These are phyloP conservation scores for Inga leiocalycina DNA, from an alignment of 306 rosid genomes.

Conservation along the genomic window DNA sequence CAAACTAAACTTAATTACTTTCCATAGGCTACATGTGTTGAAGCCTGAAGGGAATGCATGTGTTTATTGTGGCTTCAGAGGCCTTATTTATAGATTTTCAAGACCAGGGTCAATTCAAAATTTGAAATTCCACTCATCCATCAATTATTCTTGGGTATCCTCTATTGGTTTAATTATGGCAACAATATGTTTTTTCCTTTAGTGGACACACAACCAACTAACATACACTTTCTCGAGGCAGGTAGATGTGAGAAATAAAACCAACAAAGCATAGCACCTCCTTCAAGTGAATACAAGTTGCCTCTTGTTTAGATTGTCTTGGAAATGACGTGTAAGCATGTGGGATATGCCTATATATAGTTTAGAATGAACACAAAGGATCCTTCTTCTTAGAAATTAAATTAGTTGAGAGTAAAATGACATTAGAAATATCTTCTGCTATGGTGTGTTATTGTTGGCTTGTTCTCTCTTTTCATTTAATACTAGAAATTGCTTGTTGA, in stretches of 20 bases:
- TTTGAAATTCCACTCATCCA: no score
- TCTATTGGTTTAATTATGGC: no score
- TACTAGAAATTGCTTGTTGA: no score
- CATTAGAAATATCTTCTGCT: not conserved
- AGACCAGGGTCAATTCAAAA: no score
- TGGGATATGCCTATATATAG: slow-evolving; percentile 10
- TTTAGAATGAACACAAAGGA: slow-evolving; percentile 2
- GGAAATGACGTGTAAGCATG: slow-evolving; percentile 90
- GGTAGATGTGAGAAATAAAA: slow-evolving; percentile 48
- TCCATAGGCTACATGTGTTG: no score
- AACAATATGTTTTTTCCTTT: not conserved
- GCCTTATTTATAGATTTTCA: no score
- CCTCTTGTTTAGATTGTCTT: slow-evolving; percentile 98
- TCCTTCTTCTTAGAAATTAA: slow-evolving; percentile 18
- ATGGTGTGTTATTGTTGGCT: not conserved
- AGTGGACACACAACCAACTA: slow-evolving; percentile 4
- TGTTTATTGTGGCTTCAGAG: no score
- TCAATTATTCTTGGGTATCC: no score
- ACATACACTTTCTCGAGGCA: slow-evolving; percentile 44
- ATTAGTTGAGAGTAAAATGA: not conserved
- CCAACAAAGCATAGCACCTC: slow-evolving; percentile 24
- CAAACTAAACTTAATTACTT: no score
- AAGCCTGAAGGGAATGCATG: no score
- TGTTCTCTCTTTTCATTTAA: no score
- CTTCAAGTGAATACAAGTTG: slow-evolving; percentile 55